These are phyloP conservation scores for Biscogniauxia sp. DNA, from an alignment of 2,329 filamentous ascomycete genomes.

Conservation along the genomic window DNA sequence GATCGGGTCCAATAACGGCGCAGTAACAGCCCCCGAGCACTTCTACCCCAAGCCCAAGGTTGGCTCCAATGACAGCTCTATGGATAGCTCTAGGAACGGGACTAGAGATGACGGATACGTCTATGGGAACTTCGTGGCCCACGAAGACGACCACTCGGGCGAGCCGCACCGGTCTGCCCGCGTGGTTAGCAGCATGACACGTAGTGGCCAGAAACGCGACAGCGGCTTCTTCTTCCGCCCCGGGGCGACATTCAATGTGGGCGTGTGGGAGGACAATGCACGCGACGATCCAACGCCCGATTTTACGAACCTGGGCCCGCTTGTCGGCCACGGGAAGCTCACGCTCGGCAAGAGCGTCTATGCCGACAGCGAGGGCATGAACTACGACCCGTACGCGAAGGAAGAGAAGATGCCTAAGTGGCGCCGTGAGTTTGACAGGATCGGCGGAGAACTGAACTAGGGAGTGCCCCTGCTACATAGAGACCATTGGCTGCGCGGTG, in stretches of 20 bases:
- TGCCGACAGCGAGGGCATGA: constrained; percentile 34
- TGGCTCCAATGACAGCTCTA: not conserved
- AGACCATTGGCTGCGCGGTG: not conserved
- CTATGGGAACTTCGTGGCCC: not conserved
- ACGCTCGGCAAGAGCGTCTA: constrained; percentile 28
- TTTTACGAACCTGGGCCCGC: constrained; percentile 14
- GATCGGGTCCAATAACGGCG: constrained; percentile 26
- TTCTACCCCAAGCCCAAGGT: not conserved
- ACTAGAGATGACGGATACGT: not conserved
- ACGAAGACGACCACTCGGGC: constrained; percentile 10
- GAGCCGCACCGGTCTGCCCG: constrained; percentile 6
- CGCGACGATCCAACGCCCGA: constrained; percentile 14
- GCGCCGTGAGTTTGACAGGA: constrained; percentile 30
- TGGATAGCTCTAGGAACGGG: not conserved
- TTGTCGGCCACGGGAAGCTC: constrained; percentile 21
- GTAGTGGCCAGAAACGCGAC: constrained; percentile 15
- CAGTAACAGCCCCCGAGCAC: constrained; percentile 16
- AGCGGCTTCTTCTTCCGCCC: constrained; percentile 34
- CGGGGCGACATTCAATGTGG: constrained; percentile 27
- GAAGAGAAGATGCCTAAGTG: constrained; percentile 29
- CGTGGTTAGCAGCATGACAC: constrained; percentile 19
- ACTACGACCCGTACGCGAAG: constrained; percentile 33
- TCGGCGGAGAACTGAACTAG: constrained; percentile 27
- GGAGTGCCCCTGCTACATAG: not conserved
- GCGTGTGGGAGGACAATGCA: constrained; percentile 30